Evolutionary conservation across 768 basidiomycete genomes (phyloP).

Genomic region (Kwoniella sp.): DNA sequence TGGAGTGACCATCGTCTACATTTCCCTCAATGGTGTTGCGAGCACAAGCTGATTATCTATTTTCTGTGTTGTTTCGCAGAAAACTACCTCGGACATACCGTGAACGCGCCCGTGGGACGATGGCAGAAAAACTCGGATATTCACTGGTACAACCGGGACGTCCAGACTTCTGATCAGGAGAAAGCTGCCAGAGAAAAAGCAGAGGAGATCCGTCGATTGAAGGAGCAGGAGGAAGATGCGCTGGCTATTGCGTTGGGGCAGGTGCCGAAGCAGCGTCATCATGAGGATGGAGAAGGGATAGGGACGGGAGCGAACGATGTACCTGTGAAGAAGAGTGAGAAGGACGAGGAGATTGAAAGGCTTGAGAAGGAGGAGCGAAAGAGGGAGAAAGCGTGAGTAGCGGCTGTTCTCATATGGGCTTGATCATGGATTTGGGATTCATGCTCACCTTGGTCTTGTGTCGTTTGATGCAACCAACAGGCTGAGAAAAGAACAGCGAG

Average conservation of each 20-base stretch:
- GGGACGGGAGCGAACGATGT: slow-evolving; percentile 44
- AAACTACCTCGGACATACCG: slow-evolving; percentile 93
- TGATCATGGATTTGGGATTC: neutral
- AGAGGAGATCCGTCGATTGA: slow-evolving; percentile 79
- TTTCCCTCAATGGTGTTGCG: too few species aligned
- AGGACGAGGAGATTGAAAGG: slow-evolving; percentile 48
- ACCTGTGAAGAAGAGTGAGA: slow-evolving; percentile 37
- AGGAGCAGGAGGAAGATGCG: slow-evolving; percentile 87
- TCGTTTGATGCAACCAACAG: slow-evolving; percentile 13
- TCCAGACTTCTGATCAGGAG: slow-evolving; percentile 55
- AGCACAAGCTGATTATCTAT: slow-evolving; percentile 1
- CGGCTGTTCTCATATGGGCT: neutral
- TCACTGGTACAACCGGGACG: slow-evolving; percentile 88
- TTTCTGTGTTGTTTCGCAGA: slow-evolving; percentile 52
- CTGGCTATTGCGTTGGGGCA: slow-evolving; percentile 71
- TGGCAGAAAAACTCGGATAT: slow-evolving; percentile 99
- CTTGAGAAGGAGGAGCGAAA: slow-evolving; percentile 51
- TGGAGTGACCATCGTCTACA: too few species aligned
- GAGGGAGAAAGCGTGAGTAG: slow-evolving; percentile 54
- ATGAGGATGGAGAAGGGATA: slow-evolving; percentile 23
- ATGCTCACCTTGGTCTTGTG: too few species aligned
- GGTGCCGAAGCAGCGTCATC: slow-evolving; percentile 36
- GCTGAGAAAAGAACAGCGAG: slow-evolving; percentile 48
- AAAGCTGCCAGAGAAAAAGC: slow-evolving; percentile 51
- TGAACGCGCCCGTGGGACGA: slow-evolving; percentile 91